Evolutionary conservation across 257 asterid genomes (phyloP), one percentile per base, ranked within the genome.

Genomic region (Coffea eugenioides): DNA sequence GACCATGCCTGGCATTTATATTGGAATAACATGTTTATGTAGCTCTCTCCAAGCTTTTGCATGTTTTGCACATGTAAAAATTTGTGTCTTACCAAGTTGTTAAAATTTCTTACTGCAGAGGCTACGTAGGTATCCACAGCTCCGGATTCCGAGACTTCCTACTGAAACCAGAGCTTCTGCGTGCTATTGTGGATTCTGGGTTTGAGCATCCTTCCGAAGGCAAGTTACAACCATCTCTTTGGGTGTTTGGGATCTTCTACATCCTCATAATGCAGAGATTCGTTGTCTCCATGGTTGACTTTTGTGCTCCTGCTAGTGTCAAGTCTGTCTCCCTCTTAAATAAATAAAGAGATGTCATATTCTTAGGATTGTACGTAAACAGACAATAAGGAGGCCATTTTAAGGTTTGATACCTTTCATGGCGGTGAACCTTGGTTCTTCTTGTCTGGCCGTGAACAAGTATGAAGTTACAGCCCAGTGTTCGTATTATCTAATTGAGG

Each of bases 151-250:
- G 90, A 85, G 90, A 87, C 82, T 87, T 85, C 31, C 88, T 87
- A 59, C 75, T 87, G 69, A 87, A 87, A 84, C 88, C 90, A 71
- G 90, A 87, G 80, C 84, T 87, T 80, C 87, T 87, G 71, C 82
- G 90, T 27, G 90, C 90, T 39, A 87, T 87, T 69, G 90, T 87
- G 76, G 90, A 87, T 79, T 87, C 87, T 5, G 90, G 90, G 73
- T 87, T 87, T 83, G 90, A 87, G 83, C 90, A 87, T 82, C 90
- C 90, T 27, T 87, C 90, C 4, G 90, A 87, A 87, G 90, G 90
- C 88, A 85, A 87, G 88, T 57, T 46, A 15, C 16, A 1, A 8
- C 43, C 45, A 18, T 45, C 39, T 39, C 31, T 66, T 1, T 41
- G 56, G 69, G 2, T n/a, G 14, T 61, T 23, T 8, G 9, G 31